These are phyloP conservation scores for Ustanciosporium gigantosporum DNA, from an alignment of 1,284 basidiomycete genomes.

Conservation along the genomic window DNA sequence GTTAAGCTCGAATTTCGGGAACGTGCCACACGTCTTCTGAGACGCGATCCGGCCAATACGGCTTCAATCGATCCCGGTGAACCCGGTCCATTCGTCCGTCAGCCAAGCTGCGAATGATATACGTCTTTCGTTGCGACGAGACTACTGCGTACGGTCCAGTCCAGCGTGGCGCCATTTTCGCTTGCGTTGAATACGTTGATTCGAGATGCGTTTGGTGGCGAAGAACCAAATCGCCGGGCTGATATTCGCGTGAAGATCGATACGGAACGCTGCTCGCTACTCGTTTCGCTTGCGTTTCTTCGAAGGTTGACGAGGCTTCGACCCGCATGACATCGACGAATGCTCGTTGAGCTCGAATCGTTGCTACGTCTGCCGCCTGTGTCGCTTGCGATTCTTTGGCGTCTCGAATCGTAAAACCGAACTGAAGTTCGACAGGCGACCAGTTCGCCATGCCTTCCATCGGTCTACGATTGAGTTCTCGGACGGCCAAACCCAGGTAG, in stretches of 20 bases:
- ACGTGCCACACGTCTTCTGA: not conserved
- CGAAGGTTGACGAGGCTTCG: not conserved
- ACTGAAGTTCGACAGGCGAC: not conserved
- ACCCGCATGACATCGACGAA: not conserved
- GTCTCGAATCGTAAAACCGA: not conserved
- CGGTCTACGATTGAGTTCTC: not conserved
- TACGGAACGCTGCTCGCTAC: not conserved
- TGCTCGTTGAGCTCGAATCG: not conserved
- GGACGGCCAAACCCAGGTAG: not conserved
- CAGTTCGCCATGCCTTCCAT: not conserved
- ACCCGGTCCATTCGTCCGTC: not conserved
- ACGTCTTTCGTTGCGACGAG: not conserved
- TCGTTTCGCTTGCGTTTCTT: not conserved
- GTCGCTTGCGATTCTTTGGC: not conserved
- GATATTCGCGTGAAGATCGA: not conserved
- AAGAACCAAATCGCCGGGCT: not conserved
- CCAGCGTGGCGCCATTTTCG: not conserved
- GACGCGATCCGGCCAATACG: not conserved
- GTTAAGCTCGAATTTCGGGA: not conserved
- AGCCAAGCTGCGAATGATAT: not conserved
- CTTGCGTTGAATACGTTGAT: not conserved
- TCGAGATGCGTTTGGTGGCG: not conserved
- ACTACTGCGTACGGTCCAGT: not conserved
- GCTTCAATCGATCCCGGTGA: not conserved
- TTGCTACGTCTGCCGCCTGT: not conserved